Evolutionary conservation across 352 stramenopile species (phyloP).

Genomic region (Globisporangium lucens): DNA sequence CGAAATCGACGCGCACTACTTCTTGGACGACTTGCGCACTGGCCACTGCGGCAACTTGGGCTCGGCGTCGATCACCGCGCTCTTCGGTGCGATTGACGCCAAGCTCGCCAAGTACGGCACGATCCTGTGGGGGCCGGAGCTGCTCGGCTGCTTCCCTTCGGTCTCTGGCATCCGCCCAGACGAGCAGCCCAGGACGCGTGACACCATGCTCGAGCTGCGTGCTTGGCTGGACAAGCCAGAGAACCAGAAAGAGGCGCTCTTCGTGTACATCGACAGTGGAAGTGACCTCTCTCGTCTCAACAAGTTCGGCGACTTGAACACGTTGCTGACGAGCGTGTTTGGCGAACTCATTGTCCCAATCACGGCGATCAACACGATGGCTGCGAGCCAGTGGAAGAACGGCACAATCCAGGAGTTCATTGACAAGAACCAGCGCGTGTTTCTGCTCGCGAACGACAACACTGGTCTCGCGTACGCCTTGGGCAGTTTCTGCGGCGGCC

Average conservation of each 20-base stretch:
- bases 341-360: slow-evolving; percentile 40
- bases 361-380: slow-evolving; percentile 35
- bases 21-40: slow-evolving; percentile 53
- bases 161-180: slow-evolving; percentile 74
- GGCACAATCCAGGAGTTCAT: slow-evolving; percentile 44
- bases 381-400: slow-evolving; percentile 33
- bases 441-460: slow-evolving; percentile 35
- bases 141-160: slow-evolving; percentile 76
- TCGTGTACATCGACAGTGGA: slow-evolving; percentile 64
- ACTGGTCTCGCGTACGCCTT: slow-evolving; percentile 59
- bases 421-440: slow-evolving; percentile 45
- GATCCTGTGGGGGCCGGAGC: slow-evolving; percentile 38
- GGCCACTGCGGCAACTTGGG: slow-evolving; percentile 69
- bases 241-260: slow-evolving; percentile 40
- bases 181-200: slow-evolving; percentile 42
- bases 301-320: slow-evolving; percentile 38
- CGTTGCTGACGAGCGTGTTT: slow-evolving; percentile 44
- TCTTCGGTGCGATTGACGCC: slow-evolving; percentile 30
- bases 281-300: slow-evolving; percentile 40
- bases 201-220: slow-evolving; percentile 54
- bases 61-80: slow-evolving; percentile 58
- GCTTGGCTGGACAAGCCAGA: slow-evolving; percentile 46
- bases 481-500: slow-evolving; percentile 39
- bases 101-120: slow-evolving; percentile 25
- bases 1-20: slow-evolving; percentile 83